These are phyloP conservation scores for Ploettnerulaceae sp. DNA, from an alignment of 2,329 filamentous ascomycete species.

Conservation along the genomic window DNA sequence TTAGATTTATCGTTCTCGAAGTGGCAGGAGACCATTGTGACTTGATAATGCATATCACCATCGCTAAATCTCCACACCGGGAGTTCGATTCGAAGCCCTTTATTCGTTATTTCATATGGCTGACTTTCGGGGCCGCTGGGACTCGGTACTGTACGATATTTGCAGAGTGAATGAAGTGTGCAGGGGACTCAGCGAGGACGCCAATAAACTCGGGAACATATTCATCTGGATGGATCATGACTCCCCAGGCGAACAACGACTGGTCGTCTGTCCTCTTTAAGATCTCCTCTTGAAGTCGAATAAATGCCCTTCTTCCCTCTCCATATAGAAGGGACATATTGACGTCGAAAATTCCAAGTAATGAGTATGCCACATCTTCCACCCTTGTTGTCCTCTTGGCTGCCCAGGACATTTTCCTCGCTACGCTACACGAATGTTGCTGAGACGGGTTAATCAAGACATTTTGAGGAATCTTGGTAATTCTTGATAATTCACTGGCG, in stretches of 20 bases:
- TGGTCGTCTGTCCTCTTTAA: slow-evolving; percentile 34
- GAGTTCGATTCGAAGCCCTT: too few species aligned
- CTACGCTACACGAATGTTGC: slow-evolving; percentile 28
- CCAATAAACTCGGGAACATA: too few species aligned
- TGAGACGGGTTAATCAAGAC: slow-evolving; percentile 14
- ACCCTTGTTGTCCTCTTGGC: slow-evolving; percentile 17
- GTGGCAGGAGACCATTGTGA: too few species aligned
- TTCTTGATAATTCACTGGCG: slow-evolving; percentile 1
- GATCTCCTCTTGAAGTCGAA: slow-evolving; percentile 32
- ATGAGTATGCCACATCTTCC: slow-evolving; percentile 31
- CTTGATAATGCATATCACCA: too few species aligned
- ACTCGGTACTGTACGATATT: too few species aligned
- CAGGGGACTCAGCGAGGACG: too few species aligned
- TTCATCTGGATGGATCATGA: too few species aligned
- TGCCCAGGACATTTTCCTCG: slow-evolving; percentile 37
- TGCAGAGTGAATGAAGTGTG: too few species aligned
- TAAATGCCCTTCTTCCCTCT: slow-evolving; percentile 23
- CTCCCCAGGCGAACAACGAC: slow-evolving; percentile 34
- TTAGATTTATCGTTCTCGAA: too few species aligned
- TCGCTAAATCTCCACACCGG: too few species aligned
- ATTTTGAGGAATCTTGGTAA: slow-evolving; percentile 18
- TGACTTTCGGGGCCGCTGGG: too few species aligned
- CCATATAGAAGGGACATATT: slow-evolving; percentile 36
- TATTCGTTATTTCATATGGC: too few species aligned
- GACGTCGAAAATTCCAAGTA: slow-evolving; percentile 33